A percentile compares a stretch with the other conserved stretches of the same genome.
Conservation (phyloP, 148 eudicot genomes). For the Nepenthes gracilis region DNA sequence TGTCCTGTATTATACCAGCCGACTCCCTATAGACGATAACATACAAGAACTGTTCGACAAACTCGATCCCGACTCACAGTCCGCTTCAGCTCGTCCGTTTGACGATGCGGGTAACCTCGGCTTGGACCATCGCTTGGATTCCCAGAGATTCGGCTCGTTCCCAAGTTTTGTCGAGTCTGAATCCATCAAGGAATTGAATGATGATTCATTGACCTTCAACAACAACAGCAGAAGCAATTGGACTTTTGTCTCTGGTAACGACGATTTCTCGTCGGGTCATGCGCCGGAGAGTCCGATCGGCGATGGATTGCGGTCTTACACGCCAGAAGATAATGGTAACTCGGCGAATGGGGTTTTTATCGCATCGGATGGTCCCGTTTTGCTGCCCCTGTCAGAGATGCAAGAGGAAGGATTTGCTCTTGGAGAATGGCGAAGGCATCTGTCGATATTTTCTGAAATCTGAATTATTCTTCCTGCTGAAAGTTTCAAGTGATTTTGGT, state of each 20-base stretch:
- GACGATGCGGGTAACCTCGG: too few species aligned
- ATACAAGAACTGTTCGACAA: conserved; percentile 10
- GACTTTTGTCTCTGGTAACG: background rate
- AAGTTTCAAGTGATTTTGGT: background rate
- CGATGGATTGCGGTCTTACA: background rate
- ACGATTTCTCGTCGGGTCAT: background rate
- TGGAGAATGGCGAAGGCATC: background rate
- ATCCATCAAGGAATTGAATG: background rate
- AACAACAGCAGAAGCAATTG: background rate
- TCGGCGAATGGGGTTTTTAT: background rate
- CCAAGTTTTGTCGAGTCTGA: too few species aligned
- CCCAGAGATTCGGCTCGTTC: too few species aligned
- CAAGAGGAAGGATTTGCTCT: background rate
- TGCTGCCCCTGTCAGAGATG: background rate
- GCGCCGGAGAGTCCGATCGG: background rate
- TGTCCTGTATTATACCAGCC: too few species aligned
- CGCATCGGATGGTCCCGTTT: background rate
- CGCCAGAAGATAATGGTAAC: background rate
- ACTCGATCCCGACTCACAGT: background rate
- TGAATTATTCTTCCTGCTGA: background rate
- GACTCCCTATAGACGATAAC: too few species aligned
- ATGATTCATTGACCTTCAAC: background rate
- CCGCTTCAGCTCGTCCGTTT: too few species aligned
- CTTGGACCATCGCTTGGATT: too few species aligned
- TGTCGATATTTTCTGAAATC: too few species aligned